Evolutionary conservation across 345 rosid genomes (phyloP), one percentile per base, ranked within the genome.

Genomic region (Turnera subulata): DNA sequence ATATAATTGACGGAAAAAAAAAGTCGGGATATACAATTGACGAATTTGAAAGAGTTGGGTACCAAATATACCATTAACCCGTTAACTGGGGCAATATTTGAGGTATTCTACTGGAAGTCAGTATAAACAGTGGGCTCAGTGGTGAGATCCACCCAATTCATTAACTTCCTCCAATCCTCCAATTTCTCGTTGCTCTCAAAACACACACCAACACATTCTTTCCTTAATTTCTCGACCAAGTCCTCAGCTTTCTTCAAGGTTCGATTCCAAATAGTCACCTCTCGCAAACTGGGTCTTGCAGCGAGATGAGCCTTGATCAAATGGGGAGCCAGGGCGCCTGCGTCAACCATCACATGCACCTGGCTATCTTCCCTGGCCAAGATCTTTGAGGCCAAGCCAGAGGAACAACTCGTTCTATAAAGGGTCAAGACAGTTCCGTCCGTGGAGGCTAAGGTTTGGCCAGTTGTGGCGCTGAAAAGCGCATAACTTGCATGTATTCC

Each of bases 311-410:
- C 84, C 70, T 73, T 81, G 71, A 91, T 86, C 68, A 88, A 73
- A 72, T 86, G 92, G 19, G 98, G 95, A 6, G 96, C 87, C 23
- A 88, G 63, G 56, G 83, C 76, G 26, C 98, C 98, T 7, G 96
- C 85, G 15, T 96, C 95, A 26, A 89, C 62, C 95, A 92, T 88
- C 60, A 89, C 84, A 56, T 88, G 76, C 48, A 80, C 74, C 56
- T 67, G 51, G 59, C 87, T 72, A 46, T 84, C 78, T 1, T 70
- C 53, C 63, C 87, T 82, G 7, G 95, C 82, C 45, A 91, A 58
- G 15, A 58, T 5, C 50, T 52, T 66, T 22, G 62, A 57, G 22
- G 86, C 94, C 37, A 88, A 73, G 58, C 88, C 96, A 22, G 97
- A 91, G 6, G 85, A 84, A 61, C 74, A 82, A 35, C 96, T 61